Evolutionary conservation across 331 rosid species (phyloP), one percentile per base, ranked within the genome.

Genomic region (Acacia pycnantha): DNA sequence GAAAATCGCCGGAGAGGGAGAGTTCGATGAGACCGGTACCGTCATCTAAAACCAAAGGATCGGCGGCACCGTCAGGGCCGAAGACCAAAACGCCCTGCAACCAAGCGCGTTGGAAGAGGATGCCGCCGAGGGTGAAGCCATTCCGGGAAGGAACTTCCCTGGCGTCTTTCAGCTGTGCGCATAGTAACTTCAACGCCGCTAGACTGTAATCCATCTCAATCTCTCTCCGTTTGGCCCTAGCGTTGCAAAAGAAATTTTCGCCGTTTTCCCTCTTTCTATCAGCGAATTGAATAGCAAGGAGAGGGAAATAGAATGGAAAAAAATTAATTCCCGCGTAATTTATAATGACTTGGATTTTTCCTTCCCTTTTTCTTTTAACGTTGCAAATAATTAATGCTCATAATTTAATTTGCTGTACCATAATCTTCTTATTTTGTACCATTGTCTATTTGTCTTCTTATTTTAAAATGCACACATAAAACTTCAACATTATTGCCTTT

Each of bases 31-130:
- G 51, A 74, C 90, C 98, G 37, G 94, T 90, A 48, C 96, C 96
- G 47, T 95, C 98, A 81, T 95, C 98, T 37, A 93, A 93, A 70
- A 90, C 74, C 59, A 89, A 43, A 26, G 79, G 48, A 5, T 31
- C 87, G 14, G 50, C 78, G 68, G 33, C 83, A 9, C 1, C 79
- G 73, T 86, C 83, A 69, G 86, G 61, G 77, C 77, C 53, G 3
- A 83, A 81, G 59, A 93, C 92, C 73, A 95, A 69, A 82, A 90
- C 58, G 66, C 98, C 98, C 91, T 92, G 97, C 66, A 95, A 75
- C 98, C 98, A 93, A 51, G 85, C 92, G 41, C 98, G 94, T 72
- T 95, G 97, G 92, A 95, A 95, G 84, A 90, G 94, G 33, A 95
- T 85, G 82, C 88, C 93, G 54, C 90, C 87, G 73, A 93, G 90